Base-by-base conservation (phyloP, 768 basidiomycete species). In the Scleroderma citrinum region DNA sequence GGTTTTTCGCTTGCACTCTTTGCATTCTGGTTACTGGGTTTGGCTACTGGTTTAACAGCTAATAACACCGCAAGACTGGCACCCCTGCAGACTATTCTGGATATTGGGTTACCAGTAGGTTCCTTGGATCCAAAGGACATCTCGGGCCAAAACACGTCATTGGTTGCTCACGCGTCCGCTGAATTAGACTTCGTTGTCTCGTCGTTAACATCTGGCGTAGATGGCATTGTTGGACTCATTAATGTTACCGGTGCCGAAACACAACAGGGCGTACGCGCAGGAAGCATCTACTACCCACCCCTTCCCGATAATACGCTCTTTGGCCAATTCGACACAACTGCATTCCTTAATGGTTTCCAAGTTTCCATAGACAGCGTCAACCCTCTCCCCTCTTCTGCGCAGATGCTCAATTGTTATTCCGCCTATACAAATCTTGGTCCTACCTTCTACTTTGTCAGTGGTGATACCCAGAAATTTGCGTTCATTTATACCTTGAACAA, bases 281-380 rank as follows among this genome's bases (percentile, higher is more conserved):
- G 50, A 14, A 13, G 4, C 14, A 17, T 54, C 23, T 35, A 35
- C 34, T 35, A 35, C 34, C 59, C 54, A 30, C 52, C 59, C 20
- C 41, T 48, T 17, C 44, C 41, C 13, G 5, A 17, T 3, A 3
- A 12, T 16, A 16, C 2, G 38, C 26, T 47, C 36, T 13, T 20
- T 6, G 48, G 46, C 1, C 43, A 41, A 24, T 49, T 42, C 12
- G 29, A 40, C 35, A 21, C 47, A 6, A 11, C 29, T 19, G 45
- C 47, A 16, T 39, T 31, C 6, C n/a, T 61, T 11, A 56, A 59
- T 23, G 50, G 54, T 24, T 52, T 59, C 42, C 49, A 56, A 10
- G 34, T 61, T 4, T 52, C 57, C 17, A 26, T 41, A 37, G 56
- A 61, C 38, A 11, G 19, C 1, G 46, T 56, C 13, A 44, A 54